Evolutionary conservation across 192 early-diverging fungal species (phyloP).

Genomic region (Backusella westeae): DNA sequence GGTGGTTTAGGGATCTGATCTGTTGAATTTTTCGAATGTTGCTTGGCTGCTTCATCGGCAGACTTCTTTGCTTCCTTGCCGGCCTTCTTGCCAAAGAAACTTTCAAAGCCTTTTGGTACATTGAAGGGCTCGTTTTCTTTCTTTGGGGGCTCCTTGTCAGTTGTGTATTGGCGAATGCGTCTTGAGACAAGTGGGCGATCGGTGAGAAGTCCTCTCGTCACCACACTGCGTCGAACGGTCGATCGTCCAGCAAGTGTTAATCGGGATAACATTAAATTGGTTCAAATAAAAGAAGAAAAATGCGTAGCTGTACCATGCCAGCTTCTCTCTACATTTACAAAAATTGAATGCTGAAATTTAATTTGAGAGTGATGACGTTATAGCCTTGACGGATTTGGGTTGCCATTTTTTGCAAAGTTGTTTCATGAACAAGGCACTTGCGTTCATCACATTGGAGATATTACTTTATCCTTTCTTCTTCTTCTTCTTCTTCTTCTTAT

Average conservation of each 20-base stretch:
- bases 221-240: not conserved
- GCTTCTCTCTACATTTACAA: not conserved
- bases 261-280: conserved; percentile 7
- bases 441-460: no score
- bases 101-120: conserved; percentile 69
- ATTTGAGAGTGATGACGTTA: conserved; percentile 1
- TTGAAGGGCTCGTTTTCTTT: conserved; percentile 31
- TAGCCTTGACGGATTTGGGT: not conserved
- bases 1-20: conserved; percentile 27
- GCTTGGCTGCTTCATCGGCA: conserved; percentile 31
- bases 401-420: no score
- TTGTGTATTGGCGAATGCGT: conserved; percentile 11
- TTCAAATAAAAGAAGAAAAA: not conserved
- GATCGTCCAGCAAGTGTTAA: not conserved
- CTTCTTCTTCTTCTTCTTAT: no score
- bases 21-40: conserved; percentile 20
- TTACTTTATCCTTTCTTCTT: no score
- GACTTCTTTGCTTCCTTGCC: conserved; percentile 29
- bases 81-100: conserved; percentile 59
- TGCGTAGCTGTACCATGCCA: not conserved
- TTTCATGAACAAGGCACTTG: no score
- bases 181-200: not conserved
- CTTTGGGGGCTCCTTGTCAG: conserved; percentile 22
- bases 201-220: not conserved
- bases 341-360: not conserved